Evolutionary conservation across 106 monocot genomes (phyloP).

Genomic region (Dioscorea alata): DNA sequence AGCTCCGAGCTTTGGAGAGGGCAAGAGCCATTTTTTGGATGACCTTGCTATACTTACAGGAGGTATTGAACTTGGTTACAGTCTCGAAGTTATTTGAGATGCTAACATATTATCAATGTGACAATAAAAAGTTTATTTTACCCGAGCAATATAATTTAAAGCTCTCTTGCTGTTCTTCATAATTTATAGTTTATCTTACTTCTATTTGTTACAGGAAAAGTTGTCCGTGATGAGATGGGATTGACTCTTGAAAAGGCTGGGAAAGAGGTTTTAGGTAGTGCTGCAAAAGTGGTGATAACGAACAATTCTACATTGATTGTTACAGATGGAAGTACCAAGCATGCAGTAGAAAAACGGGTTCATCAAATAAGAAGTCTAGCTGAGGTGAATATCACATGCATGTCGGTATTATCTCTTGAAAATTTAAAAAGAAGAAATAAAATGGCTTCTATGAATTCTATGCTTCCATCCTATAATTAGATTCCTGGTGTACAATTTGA

Average conservation of each 20-base stretch:
- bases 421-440: background rate
- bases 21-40: slow-evolving; percentile 79
- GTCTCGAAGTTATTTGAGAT: no score
- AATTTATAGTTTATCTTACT: background rate
- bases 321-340: slow-evolving; percentile 73
- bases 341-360: slow-evolving; percentile 53
- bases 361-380: slow-evolving; percentile 41
- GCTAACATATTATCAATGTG: no score
- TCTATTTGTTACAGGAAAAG: slow-evolving; percentile 39
- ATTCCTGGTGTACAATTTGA: no score
- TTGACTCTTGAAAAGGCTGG: slow-evolving; percentile 64
- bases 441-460: background rate
- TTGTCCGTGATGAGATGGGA: slow-evolving; percentile 76
- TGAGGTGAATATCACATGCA: slow-evolving; percentile 29
- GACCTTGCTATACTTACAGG: slow-evolving; percentile 87
- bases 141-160: no score
- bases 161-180: background rate
- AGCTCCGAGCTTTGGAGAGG: slow-evolving; percentile 90
- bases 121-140: no score
- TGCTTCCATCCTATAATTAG: background rate
- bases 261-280: slow-evolving; percentile 73
- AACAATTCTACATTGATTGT: slow-evolving; percentile 87
- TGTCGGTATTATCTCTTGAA: no score
- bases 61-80: slow-evolving; percentile 32
- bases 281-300: slow-evolving; percentile 55